Evolutionary conservation across 306 rosid genomes (phyloP), one percentile per base, ranked within the genome.

Genomic region (Acacia crassicarpa): DNA sequence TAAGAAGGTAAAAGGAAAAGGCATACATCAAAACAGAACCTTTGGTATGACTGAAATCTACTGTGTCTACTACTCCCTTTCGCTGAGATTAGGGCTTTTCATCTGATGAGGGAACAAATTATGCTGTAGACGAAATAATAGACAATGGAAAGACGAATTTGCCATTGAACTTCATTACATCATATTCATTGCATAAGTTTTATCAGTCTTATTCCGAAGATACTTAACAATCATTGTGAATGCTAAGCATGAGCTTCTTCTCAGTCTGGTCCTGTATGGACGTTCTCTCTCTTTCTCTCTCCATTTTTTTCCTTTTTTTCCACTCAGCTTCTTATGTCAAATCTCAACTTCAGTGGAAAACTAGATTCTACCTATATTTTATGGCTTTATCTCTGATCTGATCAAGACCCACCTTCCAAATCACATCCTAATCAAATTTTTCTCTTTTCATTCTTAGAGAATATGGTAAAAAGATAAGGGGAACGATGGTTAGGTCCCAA

Each of bases 351-450:
- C 80, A 69, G 46, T 63, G 75, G 67, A 66, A 63, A 70, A 77
- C 77, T 82, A 49, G 74, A 69, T 69, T 68, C 73, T 22, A 48
- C 33, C 23, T 20, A 9, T 20, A 69, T 22, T n/a, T 43, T n/a
- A 41, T 48, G 13, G 53, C 74, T 69, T 69, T 69, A 11, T 19
- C 74, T 11, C 10, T 67, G 78, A 71, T 84, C 83, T 73, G 79
- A 83, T 81, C 83, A 63, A 79, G 53, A 83, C 89, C 86, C 89
- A 73, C 85, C 81, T 83, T 83, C 88, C 89, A 86, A 91, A 84
- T 54, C 11, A 54, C 20, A 2, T 25, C 61, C 23, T 19, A 54
- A 54, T 54, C 23, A 54, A 20, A 19, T 7, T 54, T 8, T 49
- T 3, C 61, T 4, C 61, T 20, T 54, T 54, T 20, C 4, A 54